Base-by-base conservation (phyloP, 306 rosid species). In the Trifolium repens region DNA sequence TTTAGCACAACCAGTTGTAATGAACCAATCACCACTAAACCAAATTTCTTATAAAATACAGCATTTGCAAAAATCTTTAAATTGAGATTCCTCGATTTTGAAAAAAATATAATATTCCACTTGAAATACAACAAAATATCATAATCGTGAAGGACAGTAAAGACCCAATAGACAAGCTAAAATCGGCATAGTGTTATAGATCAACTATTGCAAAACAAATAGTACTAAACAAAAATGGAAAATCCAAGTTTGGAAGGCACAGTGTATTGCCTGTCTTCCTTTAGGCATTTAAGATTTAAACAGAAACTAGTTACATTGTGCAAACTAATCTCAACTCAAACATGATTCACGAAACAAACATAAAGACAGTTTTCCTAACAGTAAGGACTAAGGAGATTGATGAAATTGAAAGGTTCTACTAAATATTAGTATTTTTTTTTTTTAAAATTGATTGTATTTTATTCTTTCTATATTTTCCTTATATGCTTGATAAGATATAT, bases 1-100 rank as follows among this genome's bases (percentile, higher is more conserved):
- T 72, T 72, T 60, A 65, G 72, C 8, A 72, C 53, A 53, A 70
- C 58, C 65, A 75, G 76, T 75, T 79, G 16, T 66, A 69, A 47
- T 62, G 59, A 64, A 60, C 68, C 73, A 71, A 47, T 57, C 40
- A 54, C 44, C 71, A 73, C 47, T 49, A 72, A 26, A 72, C 60
- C 78, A 81, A 44, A 71, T 61, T 72, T 71, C 74, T 57, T 60
- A 40, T 52, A 17, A 53, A 44, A 37, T 75, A 46, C n/a, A 52
- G 30, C 16, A 14, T 34, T 58, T 34, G 57, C 44, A 43, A 63
- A 58, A 57, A 67, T 26, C 24, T 55, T 58, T 26, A n/a, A 58
- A 60, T 9, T 69, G 12, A 46, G 32, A 22, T 55, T 55, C 27
- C 34, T 55, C 12, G 15, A 9, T 55, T 55, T 19, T 55, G 62